Conservation (phyloP, 2,329 filamentous ascomycete genomes). For the Thielaviopsis populi region DNA sequence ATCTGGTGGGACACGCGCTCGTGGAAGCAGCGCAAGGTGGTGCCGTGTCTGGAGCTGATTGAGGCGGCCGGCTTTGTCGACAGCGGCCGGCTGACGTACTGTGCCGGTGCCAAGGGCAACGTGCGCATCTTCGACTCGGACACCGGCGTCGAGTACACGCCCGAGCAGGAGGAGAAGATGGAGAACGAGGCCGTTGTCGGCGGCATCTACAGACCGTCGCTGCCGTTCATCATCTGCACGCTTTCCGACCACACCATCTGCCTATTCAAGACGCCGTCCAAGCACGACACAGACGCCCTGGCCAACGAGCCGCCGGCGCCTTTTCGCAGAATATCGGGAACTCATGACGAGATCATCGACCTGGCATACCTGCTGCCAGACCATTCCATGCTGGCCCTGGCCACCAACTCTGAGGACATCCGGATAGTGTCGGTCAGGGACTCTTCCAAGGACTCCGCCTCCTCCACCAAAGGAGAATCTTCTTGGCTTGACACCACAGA, state of each 20-base stretch:
- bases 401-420: conserved; percentile 89
- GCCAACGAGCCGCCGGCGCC: conserved; percentile 31
- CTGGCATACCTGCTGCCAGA: conserved; percentile 72
- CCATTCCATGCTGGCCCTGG: conserved; percentile 68
- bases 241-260: conserved; percentile 82
- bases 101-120: conserved; percentile 69
- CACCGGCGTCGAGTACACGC: conserved; percentile 63
- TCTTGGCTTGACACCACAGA: conserved; percentile 21
- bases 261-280: conserved; percentile 41
- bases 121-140: conserved; percentile 72
- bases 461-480: conserved; percentile 19
- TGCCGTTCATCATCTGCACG: conserved; percentile 62
- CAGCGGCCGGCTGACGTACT: conserved; percentile 58
- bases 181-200: conserved; percentile 56
- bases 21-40: conserved; percentile 69
- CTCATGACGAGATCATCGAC: conserved; percentile 96
- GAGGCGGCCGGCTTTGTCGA: conserved; percentile 71
- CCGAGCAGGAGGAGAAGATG: conserved; percentile 47
- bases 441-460: not conserved
- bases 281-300: conserved; percentile 19
- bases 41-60: conserved; percentile 71
- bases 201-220: conserved; percentile 47
- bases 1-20: conserved; percentile 79
- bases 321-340: conserved; percentile 75
- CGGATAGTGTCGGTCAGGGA: conserved; percentile 62